Evolutionary conservation across 306 rosid genomes (phyloP).

Genomic region (Hippophae rhamnoides): DNA sequence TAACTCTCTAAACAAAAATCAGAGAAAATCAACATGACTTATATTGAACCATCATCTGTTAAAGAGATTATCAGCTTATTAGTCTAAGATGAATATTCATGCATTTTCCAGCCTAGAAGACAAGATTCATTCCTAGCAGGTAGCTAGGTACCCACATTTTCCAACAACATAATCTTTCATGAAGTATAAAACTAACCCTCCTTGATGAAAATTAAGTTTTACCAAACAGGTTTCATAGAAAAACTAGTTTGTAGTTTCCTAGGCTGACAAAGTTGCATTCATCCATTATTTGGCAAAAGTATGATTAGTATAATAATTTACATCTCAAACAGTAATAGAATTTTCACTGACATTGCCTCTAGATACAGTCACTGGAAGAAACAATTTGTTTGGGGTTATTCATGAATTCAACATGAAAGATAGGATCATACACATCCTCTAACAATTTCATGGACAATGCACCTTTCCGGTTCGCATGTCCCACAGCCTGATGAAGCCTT

Average conservation of each 20-base stretch:
- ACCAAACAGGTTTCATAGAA: too few relatives aligned
- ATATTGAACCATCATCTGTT: too few relatives aligned
- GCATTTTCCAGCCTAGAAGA: too few relatives aligned
- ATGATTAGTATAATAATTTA: neutral
- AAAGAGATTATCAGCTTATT: too few relatives aligned
- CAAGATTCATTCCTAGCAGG: too few relatives aligned
- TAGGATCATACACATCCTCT: slow-evolving; percentile 49
- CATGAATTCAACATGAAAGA: slow-evolving; percentile 76
- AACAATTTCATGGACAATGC: slow-evolving; percentile 35
- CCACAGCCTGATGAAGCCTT: slow-evolving; percentile 70
- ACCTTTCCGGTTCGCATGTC: slow-evolving; percentile 58
- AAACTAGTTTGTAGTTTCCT: too few relatives aligned
- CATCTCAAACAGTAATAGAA: slow-evolving; percentile 83
- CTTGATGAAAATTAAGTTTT: neutral
- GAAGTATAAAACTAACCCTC: neutral
- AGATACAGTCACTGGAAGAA: slow-evolving; percentile 68
- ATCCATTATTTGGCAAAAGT: too few relatives aligned
- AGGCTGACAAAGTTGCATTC: too few relatives aligned
- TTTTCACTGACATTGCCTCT: slow-evolving; percentile 66
- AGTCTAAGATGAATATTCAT: too few relatives aligned
- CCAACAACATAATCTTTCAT: neutral
- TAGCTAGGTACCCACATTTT: neutral
- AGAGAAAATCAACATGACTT: too few relatives aligned
- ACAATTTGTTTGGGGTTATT: slow-evolving; percentile 56
- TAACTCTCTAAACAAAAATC: too few relatives aligned